Evolutionary conservation across 2,329 filamentous ascomycete species (phyloP).

Genomic region (Pseudogymnoascus sp.): DNA sequence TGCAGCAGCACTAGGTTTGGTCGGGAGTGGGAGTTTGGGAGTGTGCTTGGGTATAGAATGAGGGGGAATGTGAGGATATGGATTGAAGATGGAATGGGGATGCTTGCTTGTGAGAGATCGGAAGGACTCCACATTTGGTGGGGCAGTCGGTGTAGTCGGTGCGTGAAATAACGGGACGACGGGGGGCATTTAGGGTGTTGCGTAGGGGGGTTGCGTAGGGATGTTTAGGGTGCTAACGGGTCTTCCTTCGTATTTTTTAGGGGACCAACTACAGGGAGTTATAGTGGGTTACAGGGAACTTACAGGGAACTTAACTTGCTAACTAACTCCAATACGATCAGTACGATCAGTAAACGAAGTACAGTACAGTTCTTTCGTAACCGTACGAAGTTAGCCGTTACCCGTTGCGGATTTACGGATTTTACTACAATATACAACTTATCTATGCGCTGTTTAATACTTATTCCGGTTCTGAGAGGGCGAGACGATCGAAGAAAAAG

Average conservation of each 20-base stretch:
- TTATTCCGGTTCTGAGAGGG: not conserved
- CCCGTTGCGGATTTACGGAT: no score
- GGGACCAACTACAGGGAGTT: not conserved
- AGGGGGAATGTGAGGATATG: not conserved
- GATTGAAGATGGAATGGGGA: not conserved
- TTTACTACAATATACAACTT: no score
- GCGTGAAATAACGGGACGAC: not conserved
- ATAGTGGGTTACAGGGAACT: not conserved
- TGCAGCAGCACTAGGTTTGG: not conserved
- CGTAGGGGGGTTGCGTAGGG: not conserved
- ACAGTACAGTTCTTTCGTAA: no score
- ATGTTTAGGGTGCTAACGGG: not conserved
- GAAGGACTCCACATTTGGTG: not conserved
- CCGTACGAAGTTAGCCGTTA: not conserved
- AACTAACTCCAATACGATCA: not conserved
- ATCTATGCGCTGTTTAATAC: not conserved
- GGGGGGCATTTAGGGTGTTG: not conserved
- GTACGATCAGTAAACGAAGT: not conserved
- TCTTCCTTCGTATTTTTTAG: not conserved
- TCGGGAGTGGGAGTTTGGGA: not conserved
- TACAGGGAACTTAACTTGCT: not conserved
- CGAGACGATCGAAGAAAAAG: not conserved
- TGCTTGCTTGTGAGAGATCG: constrained; percentile 7
- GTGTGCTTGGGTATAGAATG: not conserved
- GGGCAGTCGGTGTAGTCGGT: not conserved